Conservation (phyloP, 805 yeast genomes). For the Lipomyces anomalus region DNA sequence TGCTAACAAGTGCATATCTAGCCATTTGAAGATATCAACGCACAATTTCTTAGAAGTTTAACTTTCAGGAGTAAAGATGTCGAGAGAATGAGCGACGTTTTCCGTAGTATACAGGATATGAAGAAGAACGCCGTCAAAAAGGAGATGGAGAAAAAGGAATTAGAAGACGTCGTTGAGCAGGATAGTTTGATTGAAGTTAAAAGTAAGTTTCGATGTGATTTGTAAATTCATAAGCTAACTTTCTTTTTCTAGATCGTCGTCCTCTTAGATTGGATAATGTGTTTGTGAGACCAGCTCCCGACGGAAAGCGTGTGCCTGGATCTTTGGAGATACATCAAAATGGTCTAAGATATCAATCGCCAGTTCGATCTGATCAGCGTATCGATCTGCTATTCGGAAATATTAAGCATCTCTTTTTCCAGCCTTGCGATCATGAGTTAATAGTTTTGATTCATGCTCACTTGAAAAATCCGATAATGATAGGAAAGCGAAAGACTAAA, state of each 20-base stretch:
- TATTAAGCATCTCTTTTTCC: slow-evolving; percentile 89
- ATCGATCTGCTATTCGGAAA: slow-evolving; percentile 85
- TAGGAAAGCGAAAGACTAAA: slow-evolving; percentile 91
- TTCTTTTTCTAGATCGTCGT: too few species aligned
- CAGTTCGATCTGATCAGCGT: slow-evolving; percentile 74
- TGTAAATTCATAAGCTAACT: too few species aligned
- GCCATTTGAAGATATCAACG: slow-evolving; percentile 87
- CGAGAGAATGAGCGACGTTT: slow-evolving; percentile 84
- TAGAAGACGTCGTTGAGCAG: slow-evolving; percentile 92
- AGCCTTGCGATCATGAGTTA: slow-evolving; percentile 91
- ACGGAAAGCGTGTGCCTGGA: slow-evolving; percentile 93
- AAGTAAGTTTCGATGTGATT: too few species aligned
- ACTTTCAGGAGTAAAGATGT: slow-evolving; percentile 86
- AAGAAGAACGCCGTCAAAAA: slow-evolving; percentile 87
- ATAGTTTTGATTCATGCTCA: slow-evolving; percentile 90
- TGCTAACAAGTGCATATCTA: slow-evolving; percentile 32
- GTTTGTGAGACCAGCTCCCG: slow-evolving; percentile 92
- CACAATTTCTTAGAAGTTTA: slow-evolving; percentile 78
- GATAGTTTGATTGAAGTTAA: slow-evolving; percentile 77
- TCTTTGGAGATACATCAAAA: slow-evolving; percentile 86
- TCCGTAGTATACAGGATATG: slow-evolving; percentile 83
- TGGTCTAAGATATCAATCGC: slow-evolving; percentile 89
- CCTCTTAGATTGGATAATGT: slow-evolving; percentile 83
- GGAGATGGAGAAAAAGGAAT: slow-evolving; percentile 81
- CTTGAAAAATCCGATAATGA: slow-evolving; percentile 84